A percentile compares a stretch with the other conserved stretches of the same genome.
These are phyloP conservation scores for Cladophialophora chaetospira DNA, from an alignment of 2,329 filamentous ascomycete genomes.

Conservation along the genomic window DNA sequence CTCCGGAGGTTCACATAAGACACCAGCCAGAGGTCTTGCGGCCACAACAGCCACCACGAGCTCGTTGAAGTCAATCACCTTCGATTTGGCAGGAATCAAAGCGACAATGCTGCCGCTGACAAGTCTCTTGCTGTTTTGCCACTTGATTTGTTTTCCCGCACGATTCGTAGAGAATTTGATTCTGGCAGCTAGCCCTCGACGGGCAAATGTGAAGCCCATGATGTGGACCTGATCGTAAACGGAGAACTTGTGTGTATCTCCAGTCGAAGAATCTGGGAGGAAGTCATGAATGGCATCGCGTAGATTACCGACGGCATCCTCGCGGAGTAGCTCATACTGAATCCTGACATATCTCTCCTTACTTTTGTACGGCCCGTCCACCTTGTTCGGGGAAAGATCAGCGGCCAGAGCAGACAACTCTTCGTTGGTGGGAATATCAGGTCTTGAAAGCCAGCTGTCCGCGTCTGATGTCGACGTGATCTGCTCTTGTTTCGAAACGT, in stretches of 20 bases:
- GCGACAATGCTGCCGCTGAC: slow-evolving; percentile 58
- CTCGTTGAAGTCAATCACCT: slow-evolving; percentile 62
- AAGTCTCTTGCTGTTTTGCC: slow-evolving; percentile 63
- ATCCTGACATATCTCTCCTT: slow-evolving; percentile 68
- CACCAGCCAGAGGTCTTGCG: slow-evolving; percentile 63
- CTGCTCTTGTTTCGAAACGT: slow-evolving; percentile 33
- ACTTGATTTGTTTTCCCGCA: slow-evolving; percentile 67
- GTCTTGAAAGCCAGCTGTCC: slow-evolving; percentile 40
- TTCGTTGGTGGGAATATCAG: slow-evolving; percentile 44
- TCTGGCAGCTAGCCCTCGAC: slow-evolving; percentile 64
- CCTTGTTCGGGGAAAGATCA: slow-evolving; percentile 55
- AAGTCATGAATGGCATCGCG: slow-evolving; percentile 66
- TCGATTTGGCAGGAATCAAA: slow-evolving; percentile 56
- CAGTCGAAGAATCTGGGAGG: slow-evolving; percentile 54
- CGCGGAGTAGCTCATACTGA: slow-evolving; percentile 74
- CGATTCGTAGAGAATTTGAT: slow-evolving; percentile 70
- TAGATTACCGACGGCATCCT: slow-evolving; percentile 71
- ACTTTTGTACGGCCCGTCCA: slow-evolving; percentile 59
- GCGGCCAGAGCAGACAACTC: slow-evolving; percentile 41
- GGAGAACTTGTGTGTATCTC: slow-evolving; percentile 60
- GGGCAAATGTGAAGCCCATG: slow-evolving; percentile 64
- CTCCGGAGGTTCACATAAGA: slow-evolving; percentile 68
- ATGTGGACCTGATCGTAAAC: slow-evolving; percentile 74
- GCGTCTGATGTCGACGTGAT: slow-evolving; percentile 37
- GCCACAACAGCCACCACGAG: slow-evolving; percentile 69